Evolutionary conservation across 495 filamentous ascomycete genomes (phyloP), one percentile per base, ranked within the genome.

Genomic region (Parachaetomium inaequale): DNA sequence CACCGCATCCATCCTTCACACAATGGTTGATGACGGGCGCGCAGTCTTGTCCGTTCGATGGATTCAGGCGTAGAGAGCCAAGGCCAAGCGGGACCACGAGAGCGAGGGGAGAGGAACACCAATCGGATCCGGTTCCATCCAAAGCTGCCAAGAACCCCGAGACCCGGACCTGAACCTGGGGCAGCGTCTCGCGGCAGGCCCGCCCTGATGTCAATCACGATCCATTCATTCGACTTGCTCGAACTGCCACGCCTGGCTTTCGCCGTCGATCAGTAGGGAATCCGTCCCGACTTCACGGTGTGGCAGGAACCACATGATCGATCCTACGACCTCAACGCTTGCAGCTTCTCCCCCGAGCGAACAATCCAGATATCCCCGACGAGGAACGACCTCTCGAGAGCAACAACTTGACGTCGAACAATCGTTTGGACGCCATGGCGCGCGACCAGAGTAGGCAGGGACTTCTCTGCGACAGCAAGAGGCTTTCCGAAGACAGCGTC

Each of bases 401-500:
- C 19, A 25, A 3, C 14, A 40, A 40, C 3, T 40, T 40, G 36
- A 40, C 36, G 1, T 40, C 36, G 36, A 17, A 19, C 19, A 21
- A 17, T 8, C 3, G 23, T 3, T 11, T 1, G 29, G 45, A 23
- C 17, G 53, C 21, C 7, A 67, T 63, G 62, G 57, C 36, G 26
- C 52, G 40, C 43, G 65, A 67, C 63, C 53, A 66, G 32, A 74
- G 67, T 62, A 58, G 62, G 34, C n/a, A 70, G 38, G 62, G 56
- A 4, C 65, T 69, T 21, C 68, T 67, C 40, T 51, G 53, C 8
- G 61, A 72, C 7, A 54, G 32, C 58, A 68, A 70, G 45, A 62
- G 74, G 10, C 66, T 42, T 7, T 69, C 70, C 3, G 69, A 63
- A 12, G 74, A 75, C 32, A 60, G 65, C 53, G 47, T 58, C 54